These are phyloP conservation scores for Pleurostoma richardsiae DNA, from an alignment of 2,329 filamentous ascomycete species.

Conservation along the genomic window DNA sequence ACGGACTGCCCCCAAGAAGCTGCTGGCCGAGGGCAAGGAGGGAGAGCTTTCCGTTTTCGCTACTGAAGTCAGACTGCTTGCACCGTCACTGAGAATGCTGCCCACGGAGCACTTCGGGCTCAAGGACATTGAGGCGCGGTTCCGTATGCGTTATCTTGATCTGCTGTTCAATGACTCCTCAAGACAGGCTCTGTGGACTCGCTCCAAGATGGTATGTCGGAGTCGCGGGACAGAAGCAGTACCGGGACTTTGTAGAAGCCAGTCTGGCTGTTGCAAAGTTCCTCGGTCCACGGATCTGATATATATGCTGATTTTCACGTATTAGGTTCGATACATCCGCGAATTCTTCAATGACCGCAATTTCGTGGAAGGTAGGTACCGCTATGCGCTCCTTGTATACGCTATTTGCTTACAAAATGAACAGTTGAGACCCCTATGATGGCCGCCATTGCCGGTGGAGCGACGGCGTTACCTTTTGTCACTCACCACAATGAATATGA, in stretches of 20 bases:
- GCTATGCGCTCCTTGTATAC: no score
- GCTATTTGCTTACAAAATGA: neutral
- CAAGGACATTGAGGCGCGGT: conserved; percentile 90
- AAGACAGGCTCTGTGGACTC: conserved; percentile 76
- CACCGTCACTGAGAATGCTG: conserved; percentile 86
- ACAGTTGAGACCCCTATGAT: conserved; percentile 92
- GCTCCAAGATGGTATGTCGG: conserved; percentile 64
- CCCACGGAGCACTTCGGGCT: conserved; percentile 91
- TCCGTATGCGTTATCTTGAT: conserved; percentile 90
- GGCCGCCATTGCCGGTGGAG: conserved; percentile 91
- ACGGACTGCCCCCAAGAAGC: conserved; percentile 84
- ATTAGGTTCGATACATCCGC: conserved; percentile 68
- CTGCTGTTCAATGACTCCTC: conserved; percentile 93
- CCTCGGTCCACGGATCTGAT: no score
- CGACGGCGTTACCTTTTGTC: conserved; percentile 89
- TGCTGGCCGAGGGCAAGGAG: conserved; percentile 69
- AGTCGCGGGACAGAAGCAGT: no score
- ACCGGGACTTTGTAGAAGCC: no score
- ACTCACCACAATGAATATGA: conserved; percentile 96
- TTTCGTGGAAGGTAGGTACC: conserved; percentile 60
- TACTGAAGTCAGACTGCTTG: conserved; percentile 75
- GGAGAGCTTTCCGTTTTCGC: conserved; percentile 95
- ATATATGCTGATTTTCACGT: no score
- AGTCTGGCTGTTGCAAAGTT: no score
- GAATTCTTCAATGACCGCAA: conserved; percentile 82